Evolutionary conservation across 768 basidiomycete genomes (phyloP), one percentile per base, ranked within the genome.

Genomic region (Aureoboletus auriporus): DNA sequence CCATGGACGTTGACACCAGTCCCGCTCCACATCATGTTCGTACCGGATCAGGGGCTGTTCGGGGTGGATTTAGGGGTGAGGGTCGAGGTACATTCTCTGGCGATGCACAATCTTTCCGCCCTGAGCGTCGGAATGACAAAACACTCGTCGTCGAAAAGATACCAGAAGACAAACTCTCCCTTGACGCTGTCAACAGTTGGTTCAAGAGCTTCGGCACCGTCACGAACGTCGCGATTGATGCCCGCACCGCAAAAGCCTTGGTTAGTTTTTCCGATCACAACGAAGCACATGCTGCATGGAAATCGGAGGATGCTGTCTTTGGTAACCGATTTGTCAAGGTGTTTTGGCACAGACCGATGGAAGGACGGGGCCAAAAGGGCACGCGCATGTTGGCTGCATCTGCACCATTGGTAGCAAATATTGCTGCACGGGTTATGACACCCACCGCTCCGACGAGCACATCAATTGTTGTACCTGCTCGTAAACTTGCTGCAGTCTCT

Each of bases 81-180:
- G 75, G 78, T 5, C 69, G 70, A 27, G 82, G 84, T 27, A 75
- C 73, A n/a, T 88, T 86, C 57, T 69, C 74, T 41, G 82, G 78
- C 6, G 85, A 86, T 28, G 79, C 75, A 7, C 80, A 80, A 50
- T 79, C 73, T 47, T 85, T 86, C 71, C 80, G 80, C 9, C 80
- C 80, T 26, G 82, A 83, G 53, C 77, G 79, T 53, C 74, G 83
- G 49, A 79, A 78, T 51, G 83, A 84, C 66, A 88, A 84, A 69
- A 92, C 89, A 0, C 75, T 98, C 17, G 91, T 96, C 12, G 86
- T 98, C 31, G 92, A 96, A 68, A 93, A 93, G 71, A 94, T 97
- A 48, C 94, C 94, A 0, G 79, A 84, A 42, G 85, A 90, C 52
- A 84, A 87, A 55, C 76, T 95, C 35, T 79, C 79, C 12, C 78